Evolutionary conservation across 164 flowering plant species (phyloP).

Genomic region (Nymphaea thermarum): DNA sequence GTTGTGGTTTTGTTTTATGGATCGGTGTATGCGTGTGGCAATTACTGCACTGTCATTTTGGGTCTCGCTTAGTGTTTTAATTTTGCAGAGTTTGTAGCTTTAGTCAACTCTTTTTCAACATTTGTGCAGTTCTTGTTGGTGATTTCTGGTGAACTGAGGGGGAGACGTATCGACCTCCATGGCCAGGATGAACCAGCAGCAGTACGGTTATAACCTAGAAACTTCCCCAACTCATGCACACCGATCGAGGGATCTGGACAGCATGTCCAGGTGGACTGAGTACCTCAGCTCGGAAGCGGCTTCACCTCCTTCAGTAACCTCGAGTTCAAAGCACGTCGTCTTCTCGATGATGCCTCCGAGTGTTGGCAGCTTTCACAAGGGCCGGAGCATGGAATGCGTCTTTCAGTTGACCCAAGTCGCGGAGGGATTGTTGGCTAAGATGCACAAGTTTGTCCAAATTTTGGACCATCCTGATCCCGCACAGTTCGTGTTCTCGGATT

Average conservation of each 20-base stretch:
- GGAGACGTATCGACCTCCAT: too few relatives aligned
- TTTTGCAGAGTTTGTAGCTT: too few relatives aligned
- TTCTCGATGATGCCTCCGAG: conserved; percentile 32
- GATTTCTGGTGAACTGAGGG: too few relatives aligned
- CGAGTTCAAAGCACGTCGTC: conserved; percentile 21
- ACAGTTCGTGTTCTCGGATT: conserved; percentile 51
- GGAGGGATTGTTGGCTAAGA: conserved; percentile 78
- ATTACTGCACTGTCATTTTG: too few relatives aligned
- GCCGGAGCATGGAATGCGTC: conserved; percentile 68
- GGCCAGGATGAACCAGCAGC: too few relatives aligned
- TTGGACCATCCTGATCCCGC: conserved; percentile 77
- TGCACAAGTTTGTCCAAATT: conserved; percentile 77
- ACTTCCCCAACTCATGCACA: too few relatives aligned
- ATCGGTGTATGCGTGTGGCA: too few relatives aligned
- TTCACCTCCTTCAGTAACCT: conserved; percentile 25
- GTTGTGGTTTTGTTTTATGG: too few relatives aligned
- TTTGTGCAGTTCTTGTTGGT: too few relatives aligned
- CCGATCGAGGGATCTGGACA: conserved; percentile 53
- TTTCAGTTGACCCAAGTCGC: conserved; percentile 74
- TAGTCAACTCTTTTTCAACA: too few relatives aligned
- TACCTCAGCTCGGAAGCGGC: conserved; percentile 48
- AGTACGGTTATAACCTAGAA: too few relatives aligned
- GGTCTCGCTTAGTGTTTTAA: too few relatives aligned
- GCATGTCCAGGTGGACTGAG: conserved; percentile 69
- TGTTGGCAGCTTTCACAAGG: conserved; percentile 41